phyloP scores from a whole-genome alignment of 2,329 filamentous ascomycete genomes.

The Colletotrichum abscissum region DNA sequence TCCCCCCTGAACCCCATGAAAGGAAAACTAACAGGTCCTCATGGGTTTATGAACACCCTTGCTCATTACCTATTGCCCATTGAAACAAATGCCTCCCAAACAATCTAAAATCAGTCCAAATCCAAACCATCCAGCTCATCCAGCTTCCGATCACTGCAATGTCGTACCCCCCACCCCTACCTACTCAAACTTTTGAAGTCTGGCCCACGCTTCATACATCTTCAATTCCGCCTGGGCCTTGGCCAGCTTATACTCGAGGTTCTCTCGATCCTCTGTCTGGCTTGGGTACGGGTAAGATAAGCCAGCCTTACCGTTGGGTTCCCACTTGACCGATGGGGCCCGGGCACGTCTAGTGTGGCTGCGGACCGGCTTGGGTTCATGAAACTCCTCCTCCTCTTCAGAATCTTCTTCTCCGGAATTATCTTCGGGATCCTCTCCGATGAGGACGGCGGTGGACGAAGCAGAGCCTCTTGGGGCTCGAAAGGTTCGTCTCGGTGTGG shows the following conservation, averaged over 20 bases:
- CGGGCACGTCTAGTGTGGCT: too few relatives aligned
- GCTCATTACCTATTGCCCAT: not conserved
- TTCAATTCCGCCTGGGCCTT: slow-evolving; percentile 36
- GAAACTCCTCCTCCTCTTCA: too few relatives aligned
- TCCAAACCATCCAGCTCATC: not conserved
- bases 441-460: too few relatives aligned
- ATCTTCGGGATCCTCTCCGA: too few relatives aligned
- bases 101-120: not conserved
- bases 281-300: slow-evolving; percentile 43
- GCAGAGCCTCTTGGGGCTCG: too few relatives aligned
- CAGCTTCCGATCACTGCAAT: slow-evolving; percentile 37
- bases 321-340: not conserved
- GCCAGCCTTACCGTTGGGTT: slow-evolving; percentile 42
- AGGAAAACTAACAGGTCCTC: not conserved
- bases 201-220: slow-evolving; percentile 44
- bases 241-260: slow-evolving; percentile 40
- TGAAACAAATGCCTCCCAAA: slow-evolving; percentile 12
- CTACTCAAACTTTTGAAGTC: slow-evolving; percentile 42
- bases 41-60: not conserved
- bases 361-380: too few relatives aligned
- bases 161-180: slow-evolving; percentile 36
- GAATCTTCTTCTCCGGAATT: too few relatives aligned
- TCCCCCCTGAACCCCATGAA: not conserved
- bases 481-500: too few relatives aligned
- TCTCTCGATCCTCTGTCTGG: slow-evolving; percentile 40